Evolutionary conservation across 75 land plant genomes (phyloP).

Genomic region (Gnetum montanum): DNA sequence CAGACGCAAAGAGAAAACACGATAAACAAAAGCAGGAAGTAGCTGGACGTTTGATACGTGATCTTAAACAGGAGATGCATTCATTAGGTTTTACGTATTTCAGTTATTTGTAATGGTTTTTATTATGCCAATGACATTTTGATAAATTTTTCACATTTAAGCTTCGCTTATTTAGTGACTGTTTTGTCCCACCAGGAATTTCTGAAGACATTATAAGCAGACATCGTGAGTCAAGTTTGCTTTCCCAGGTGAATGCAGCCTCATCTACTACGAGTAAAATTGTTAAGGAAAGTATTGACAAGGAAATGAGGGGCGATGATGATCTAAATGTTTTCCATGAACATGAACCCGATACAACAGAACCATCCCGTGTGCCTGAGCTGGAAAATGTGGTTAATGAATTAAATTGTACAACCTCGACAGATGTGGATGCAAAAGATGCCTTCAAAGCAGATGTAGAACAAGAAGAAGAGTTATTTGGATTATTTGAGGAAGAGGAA

Average conservation of each 20-base stretch:
- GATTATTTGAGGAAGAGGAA: slow-evolving; percentile 62
- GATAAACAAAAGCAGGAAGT: slow-evolving; percentile 61
- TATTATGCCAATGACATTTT: no score
- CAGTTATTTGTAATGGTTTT: background rate
- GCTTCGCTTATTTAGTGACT: no score
- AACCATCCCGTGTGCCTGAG: no score
- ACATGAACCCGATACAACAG: no score
- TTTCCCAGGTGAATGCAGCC: background rate
- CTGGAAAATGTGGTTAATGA: background rate
- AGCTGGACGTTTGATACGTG: slow-evolving; percentile 54
- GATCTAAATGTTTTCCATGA: no score
- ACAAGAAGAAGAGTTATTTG: slow-evolving; percentile 43
- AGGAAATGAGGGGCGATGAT: no score
- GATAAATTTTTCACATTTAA: no score
- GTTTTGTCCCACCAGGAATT: slow-evolving; percentile 25
- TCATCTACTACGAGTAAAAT: background rate
- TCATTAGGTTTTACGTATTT: no score
- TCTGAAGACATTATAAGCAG: slow-evolving; percentile 32
- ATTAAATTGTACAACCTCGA: background rate
- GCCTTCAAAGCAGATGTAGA: slow-evolving; percentile 18
- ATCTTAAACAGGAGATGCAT: slow-evolving; percentile 63
- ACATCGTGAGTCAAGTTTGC: no score
- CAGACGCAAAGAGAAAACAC: slow-evolving; percentile 59
- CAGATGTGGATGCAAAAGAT: no score
- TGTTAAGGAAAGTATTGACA: no score